Percentiles rank a stretch among this genome's conserved stretches.
Evolutionary conservation across 768 basidiomycete species (phyloP).

Genomic region (Chalciporus pseudorubinellus): DNA sequence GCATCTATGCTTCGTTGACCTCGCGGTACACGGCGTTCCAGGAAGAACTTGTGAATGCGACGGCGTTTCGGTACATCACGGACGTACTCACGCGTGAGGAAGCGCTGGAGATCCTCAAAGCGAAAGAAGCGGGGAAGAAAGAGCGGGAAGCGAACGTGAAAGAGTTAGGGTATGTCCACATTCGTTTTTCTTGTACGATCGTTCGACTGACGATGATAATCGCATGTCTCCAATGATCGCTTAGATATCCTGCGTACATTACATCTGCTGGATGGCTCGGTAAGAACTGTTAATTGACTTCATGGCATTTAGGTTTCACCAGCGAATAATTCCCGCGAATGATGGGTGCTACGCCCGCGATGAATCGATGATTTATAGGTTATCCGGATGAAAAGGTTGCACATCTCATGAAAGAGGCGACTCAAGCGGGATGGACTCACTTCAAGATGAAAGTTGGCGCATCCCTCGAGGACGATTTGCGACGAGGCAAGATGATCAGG

Average conservation of each 20-base stretch:
- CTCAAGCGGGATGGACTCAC: constrained; percentile 87
- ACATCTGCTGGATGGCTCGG: constrained; percentile 91
- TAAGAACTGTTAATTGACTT: constrained; percentile 20
- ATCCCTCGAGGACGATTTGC: constrained; percentile 73
- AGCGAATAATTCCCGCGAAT: not conserved
- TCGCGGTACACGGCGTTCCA: constrained; percentile 25
- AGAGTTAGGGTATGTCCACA: constrained; percentile 51
- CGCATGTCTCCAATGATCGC: not conserved
- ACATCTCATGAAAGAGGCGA: constrained; percentile 79
- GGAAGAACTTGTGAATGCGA: constrained; percentile 74
- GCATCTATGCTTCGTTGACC: not conserved
- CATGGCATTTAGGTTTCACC: not conserved
- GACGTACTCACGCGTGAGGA: constrained; percentile 90
- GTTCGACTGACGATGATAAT: constrained; percentile 2
- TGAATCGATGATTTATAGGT: constrained; percentile 37
- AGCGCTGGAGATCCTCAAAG: constrained; percentile 76
- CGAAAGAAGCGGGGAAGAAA: constrained; percentile 68
- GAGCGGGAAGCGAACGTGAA: constrained; percentile 74
- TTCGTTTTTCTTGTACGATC: not conserved
- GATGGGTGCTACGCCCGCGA: not conserved
- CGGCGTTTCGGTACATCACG: constrained; percentile 86
- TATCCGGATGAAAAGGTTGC: constrained; percentile 90
- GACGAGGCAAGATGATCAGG: constrained; percentile 81
- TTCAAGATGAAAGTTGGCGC: constrained; percentile 98
- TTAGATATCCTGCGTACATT: constrained; percentile 86